Evolutionary conservation across 139 green algal genomes (phyloP).

Genomic region (Chlorella sorokiniana): DNA sequence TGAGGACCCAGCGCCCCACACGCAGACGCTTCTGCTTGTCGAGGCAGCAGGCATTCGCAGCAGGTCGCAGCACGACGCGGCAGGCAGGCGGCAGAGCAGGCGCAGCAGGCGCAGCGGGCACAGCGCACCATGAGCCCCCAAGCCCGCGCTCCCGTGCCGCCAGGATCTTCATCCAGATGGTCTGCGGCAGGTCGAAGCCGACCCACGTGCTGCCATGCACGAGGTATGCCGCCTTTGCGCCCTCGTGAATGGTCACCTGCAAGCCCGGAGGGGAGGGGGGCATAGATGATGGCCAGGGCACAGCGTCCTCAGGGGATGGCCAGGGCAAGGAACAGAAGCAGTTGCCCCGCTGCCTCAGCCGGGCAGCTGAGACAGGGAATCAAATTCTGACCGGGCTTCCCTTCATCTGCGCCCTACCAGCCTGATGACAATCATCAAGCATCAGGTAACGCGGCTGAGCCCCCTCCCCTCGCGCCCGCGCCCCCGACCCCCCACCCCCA

Average conservation of each 20-base stretch:
- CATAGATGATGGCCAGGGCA: neutral
- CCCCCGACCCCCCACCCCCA: neutral
- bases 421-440: too few species aligned
- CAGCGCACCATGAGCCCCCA: conserved; percentile 32
- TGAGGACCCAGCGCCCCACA: too few species aligned
- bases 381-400: too few species aligned
- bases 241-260: conserved; percentile 15
- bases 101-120: neutral
- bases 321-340: neutral
- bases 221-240: conserved; percentile 29
- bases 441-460: too few species aligned
- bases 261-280: neutral
- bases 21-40: too few species aligned
- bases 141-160: conserved; percentile 15
- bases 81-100: neutral
- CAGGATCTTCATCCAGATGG: conserved; percentile 30
- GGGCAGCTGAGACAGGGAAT: too few species aligned
- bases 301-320: neutral
- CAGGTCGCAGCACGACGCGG: neutral
- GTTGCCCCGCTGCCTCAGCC: too few species aligned
- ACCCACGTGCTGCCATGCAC: conserved; percentile 25
- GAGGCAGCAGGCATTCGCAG: neutral
- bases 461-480: too few species aligned
- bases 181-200: conserved; percentile 21
- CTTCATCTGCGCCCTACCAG: too few species aligned